Base-by-base conservation (phyloP, 345 rosid species). In the Populus pruinosa region DNA sequence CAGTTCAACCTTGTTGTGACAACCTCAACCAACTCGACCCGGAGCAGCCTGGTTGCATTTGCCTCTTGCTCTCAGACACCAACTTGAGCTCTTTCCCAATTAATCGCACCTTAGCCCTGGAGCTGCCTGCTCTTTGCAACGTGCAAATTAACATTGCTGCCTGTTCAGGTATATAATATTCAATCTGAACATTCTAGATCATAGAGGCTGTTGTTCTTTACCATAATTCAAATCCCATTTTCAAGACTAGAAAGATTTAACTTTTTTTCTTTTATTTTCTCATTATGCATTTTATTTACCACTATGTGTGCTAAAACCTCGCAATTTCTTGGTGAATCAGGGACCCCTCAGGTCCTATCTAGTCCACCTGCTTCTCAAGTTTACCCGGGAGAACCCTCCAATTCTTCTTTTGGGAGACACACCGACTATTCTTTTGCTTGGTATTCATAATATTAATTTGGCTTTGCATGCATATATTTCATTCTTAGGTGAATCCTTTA, bases 61-160 rank as follows among this genome's bases (percentile, higher is more conserved):
- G 99, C 85, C 84, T 88, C 78, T 76, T 94, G 70, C 89, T 93
- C 76, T 89, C 87, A 71, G 83, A 83, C 81, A 82, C 92, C 44
- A 65, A 82, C 71, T 59, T 89, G 29, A 55, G 81, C 29, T 84
- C 89, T 67, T 83, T 89, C 75, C 95, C 97, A 11, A 85, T 94
- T 44, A 93, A 93, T 82, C 80, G 77, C 70, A 88, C 95, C 8
- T 87, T 91, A 14, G 93, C 96, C 27, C 76, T 85, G 63, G 84
- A 88, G 80, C 85, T 94, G 55, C 93, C 96, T 56, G 76, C 29
- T 2, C 90, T 88, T 76, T 94, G 98, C 79, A 70, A 71, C 62
- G 82, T 91, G 79, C 85, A 71, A 43, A 82, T 82, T 9, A 78
- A 86, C 75, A 71, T 69, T 74, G 85, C 93, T 56, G n/a, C 77